Evolutionary conservation across 108 stramenopile species (phyloP).

Genomic region (Mayamaea pseudoterrestris): DNA sequence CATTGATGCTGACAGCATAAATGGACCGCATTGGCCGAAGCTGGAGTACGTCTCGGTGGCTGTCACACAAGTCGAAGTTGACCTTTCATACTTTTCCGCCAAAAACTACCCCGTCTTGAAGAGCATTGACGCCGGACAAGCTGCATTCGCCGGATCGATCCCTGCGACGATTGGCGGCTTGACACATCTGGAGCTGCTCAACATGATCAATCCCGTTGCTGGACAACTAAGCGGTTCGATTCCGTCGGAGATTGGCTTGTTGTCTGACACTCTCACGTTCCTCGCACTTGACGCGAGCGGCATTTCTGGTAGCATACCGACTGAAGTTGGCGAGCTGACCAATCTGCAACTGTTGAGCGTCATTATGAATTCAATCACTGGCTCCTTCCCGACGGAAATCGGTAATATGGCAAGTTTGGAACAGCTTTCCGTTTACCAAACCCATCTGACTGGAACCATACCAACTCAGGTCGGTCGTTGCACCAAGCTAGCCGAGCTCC

Average conservation of each 20-base stretch:
- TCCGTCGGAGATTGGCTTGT: background rate
- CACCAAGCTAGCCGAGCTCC: no score
- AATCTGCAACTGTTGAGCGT: constrained; percentile 22
- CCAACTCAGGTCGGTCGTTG: no score
- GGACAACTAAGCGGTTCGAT: background rate
- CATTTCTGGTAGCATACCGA: constrained; percentile 33
- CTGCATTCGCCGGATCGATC: background rate
- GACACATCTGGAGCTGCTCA: background rate
- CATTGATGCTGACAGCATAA: background rate
- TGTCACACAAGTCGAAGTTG: background rate
- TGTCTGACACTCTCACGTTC: no score
- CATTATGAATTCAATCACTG: constrained; percentile 8
- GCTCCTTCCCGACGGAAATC: constrained; percentile 43
- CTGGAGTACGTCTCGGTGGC: background rate
- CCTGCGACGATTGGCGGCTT: background rate
- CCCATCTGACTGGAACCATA: no score
- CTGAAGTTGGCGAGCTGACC: constrained; percentile 44
- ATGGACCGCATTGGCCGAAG: background rate
- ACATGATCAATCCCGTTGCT: background rate
- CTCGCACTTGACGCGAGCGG: background rate
- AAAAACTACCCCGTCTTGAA: no score
- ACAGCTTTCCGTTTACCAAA: constrained; percentile 16
- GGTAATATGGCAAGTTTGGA: constrained; percentile 38
- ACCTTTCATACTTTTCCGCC: no score
- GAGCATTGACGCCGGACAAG: no score